Evolutionary conservation across 192 early-diverging fungal species (phyloP).

Genomic region (Rhizoclosmatium sp.): DNA sequence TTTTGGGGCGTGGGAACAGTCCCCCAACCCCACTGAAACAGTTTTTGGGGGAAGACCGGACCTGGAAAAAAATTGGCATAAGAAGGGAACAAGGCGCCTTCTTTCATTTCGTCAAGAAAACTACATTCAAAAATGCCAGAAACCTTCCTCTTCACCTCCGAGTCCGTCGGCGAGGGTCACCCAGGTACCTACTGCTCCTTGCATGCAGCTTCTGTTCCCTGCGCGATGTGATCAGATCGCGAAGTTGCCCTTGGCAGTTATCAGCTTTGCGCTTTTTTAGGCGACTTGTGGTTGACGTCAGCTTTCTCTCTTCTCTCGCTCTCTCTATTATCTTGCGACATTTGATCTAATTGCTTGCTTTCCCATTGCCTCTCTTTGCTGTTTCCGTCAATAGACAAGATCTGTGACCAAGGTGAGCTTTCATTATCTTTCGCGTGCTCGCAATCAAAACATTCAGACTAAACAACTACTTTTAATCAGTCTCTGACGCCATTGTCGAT

Average conservation of each 20-base stretch:
- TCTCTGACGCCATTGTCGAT: constrained; percentile 98
- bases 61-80: neutral
- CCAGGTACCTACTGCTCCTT: constrained; percentile 65
- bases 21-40: neutral
- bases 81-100: constrained; percentile 10
- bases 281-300: constrained; percentile 11
- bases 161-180: constrained; percentile 99
- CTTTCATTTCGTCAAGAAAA: constrained; percentile 3
- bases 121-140: constrained; percentile 44
- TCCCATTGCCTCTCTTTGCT: neutral
- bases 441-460: neutral
- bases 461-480: constrained; percentile 34
- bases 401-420: constrained; percentile 87
- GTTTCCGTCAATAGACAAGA: constrained; percentile 79
- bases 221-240: too few relatives aligned
- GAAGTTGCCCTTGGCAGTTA: too few relatives aligned
- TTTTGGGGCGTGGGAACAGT: too few relatives aligned
- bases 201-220: too few relatives aligned
- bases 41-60: neutral
- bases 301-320: constrained; percentile 4
- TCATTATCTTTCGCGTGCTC: neutral
- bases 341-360: neutral
- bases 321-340: neutral
- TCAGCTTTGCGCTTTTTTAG: too few relatives aligned
- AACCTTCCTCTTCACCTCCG: constrained; percentile 99